phyloP scores from a whole-genome alignment of 176 grass and related monocot genomes.

The Oryza rufipogon region DNA sequence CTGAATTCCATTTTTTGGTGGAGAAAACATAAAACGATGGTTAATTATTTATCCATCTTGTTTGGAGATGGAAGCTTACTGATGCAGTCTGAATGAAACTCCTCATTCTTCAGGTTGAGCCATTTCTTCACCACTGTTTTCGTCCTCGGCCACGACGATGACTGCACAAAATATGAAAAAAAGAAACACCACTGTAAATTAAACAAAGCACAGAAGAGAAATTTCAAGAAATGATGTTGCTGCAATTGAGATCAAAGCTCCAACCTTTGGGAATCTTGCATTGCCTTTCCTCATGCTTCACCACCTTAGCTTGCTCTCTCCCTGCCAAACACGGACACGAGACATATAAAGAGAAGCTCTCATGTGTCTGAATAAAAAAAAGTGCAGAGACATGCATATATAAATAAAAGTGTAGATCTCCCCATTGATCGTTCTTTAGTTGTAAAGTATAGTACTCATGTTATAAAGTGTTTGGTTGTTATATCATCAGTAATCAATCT shows the following conservation, averaged over 20 bases:
- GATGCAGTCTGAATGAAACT: slow-evolving; percentile 63
- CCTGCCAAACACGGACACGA: not conserved
- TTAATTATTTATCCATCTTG: not conserved
- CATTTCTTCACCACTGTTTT: slow-evolving; percentile 75
- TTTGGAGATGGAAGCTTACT: slow-evolving; percentile 35
- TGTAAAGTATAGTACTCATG: slow-evolving; percentile 25
- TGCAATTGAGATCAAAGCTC: not conserved
- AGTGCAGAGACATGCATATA: not conserved
- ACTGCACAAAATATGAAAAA: slow-evolving; percentile 31
- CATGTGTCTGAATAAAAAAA: slow-evolving; percentile 17
- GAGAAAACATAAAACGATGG: not conserved
- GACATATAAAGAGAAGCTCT: slow-evolving; percentile 28
- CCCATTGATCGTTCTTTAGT: slow-evolving; percentile 21
- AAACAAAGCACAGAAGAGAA: not conserved
- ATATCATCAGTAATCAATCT: not conserved
- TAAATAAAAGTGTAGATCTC: slow-evolving; percentile 7
- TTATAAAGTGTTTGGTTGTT: not conserved
- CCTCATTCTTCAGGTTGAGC: slow-evolving; percentile 60
- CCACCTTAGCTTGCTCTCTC: not conserved
- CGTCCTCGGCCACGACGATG: slow-evolving; percentile 84
- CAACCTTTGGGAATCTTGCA: slow-evolving; percentile 72
- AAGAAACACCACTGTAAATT: not conserved
- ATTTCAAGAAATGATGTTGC: not conserved
- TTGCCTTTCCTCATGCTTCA: slow-evolving; percentile 52
- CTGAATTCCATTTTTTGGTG: not conserved